phyloP scores from a whole-genome alignment of 1,139 yeast species.

The Kurtzmaniella quercitrusa region DNA sequence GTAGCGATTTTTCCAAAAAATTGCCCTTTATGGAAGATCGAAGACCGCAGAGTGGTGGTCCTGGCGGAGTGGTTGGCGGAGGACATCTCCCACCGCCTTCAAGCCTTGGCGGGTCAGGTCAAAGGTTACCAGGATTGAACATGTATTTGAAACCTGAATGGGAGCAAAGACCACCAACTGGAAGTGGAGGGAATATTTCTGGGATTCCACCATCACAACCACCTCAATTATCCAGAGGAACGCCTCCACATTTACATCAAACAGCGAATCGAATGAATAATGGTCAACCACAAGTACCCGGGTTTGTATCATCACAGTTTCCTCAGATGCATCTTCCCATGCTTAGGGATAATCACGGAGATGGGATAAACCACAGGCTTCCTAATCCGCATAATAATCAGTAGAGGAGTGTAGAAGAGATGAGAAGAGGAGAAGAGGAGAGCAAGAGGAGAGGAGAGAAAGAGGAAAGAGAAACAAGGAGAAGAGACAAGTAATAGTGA shows the following conservation, averaged over 20 bases:
- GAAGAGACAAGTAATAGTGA: too few relatives aligned
- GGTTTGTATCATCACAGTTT: slow-evolving; percentile 1
- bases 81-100: not conserved
- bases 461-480: not conserved
- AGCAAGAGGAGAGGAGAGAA: not conserved
- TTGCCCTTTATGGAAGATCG: slow-evolving; percentile 1
- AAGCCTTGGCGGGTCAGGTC: not conserved
- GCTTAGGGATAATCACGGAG: not conserved
- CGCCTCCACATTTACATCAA: slow-evolving; percentile 4
- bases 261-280: not conserved
- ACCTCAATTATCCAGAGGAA: slow-evolving; percentile 1
- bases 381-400: not conserved
- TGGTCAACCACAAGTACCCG: slow-evolving; percentile 3
- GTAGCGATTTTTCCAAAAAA: not conserved
- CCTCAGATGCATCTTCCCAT: slow-evolving; percentile 6
- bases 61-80: not conserved
- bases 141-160: slow-evolving; percentile 6
- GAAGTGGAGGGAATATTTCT: not conserved
- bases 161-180: slow-evolving; percentile 2
- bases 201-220: not conserved
- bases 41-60: not conserved
- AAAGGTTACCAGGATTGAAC: slow-evolving; percentile 5
- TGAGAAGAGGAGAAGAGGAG: not conserved
- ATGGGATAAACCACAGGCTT: not conserved
- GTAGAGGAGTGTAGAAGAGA: not conserved